Percentiles rank a stretch among this genome's conserved stretches.
Evolutionary conservation across 75 land plant species (phyloP).

Genomic region (Sequoiadendron giganteum): DNA sequence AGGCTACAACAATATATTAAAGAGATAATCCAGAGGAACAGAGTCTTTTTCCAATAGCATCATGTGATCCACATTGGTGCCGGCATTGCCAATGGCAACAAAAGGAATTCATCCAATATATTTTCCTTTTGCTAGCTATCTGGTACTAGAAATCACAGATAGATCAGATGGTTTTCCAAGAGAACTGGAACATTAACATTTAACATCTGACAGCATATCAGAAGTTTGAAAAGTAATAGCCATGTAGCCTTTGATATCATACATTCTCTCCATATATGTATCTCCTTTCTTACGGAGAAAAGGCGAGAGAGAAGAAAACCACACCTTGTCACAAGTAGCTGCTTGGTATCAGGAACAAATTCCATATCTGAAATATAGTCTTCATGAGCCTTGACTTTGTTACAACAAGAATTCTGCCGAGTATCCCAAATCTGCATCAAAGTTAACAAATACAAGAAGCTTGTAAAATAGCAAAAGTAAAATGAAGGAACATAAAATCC

Average conservation of each 20-base stretch:
- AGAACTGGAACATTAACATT: neutral
- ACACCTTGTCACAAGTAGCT: constrained; percentile 75
- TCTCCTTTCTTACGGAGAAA: constrained; percentile 5
- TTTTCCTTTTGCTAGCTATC: neutral
- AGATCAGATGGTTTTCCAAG: neutral
- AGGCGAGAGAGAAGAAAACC: neutral
- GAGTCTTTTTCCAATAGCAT: neutral
- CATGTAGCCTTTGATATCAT: neutral
- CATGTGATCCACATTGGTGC: neutral
- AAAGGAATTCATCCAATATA: neutral
- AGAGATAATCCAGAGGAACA: neutral
- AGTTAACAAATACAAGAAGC: neutral
- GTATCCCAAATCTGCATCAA: constrained; percentile 86
- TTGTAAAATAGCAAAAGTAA: neutral
- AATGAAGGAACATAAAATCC: neutral
- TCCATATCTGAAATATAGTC: constrained; percentile 93
- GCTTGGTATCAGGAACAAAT: constrained; percentile 61
- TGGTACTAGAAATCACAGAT: neutral
- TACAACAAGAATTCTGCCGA: constrained; percentile 81
- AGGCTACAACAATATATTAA: neutral
- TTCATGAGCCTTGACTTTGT: constrained; percentile 71
- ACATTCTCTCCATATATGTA: neutral
- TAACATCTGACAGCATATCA: neutral
- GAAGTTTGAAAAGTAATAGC: neutral
- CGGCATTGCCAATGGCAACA: neutral